Evolutionary conservation across 78 protist genomes (phyloP).

Genomic region (Protostelium mycophagum): DNA sequence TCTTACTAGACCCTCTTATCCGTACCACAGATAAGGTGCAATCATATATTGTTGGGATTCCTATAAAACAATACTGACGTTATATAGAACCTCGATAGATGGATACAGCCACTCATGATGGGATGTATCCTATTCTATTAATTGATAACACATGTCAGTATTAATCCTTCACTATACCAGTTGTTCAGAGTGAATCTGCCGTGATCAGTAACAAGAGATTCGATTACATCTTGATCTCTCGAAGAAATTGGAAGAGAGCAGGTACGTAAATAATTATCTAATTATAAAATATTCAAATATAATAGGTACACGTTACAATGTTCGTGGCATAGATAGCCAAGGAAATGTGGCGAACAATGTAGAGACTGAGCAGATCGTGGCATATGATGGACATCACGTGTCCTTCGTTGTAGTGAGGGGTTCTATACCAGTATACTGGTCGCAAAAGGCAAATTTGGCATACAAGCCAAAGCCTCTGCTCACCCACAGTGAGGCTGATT

Average conservation of each 20-base stretch:
- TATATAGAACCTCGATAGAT: not conserved
- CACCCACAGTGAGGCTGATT: slow-evolving; percentile 5
- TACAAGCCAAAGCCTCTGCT: slow-evolving; percentile 34
- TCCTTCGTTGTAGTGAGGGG: slow-evolving; percentile 57
- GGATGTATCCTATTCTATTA: not conserved
- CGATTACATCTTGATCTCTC: slow-evolving; percentile 36
- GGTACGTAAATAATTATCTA: slow-evolving; percentile 20
- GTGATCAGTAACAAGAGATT: not conserved
- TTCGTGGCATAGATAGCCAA: slow-evolving; percentile 37
- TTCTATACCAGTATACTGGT: slow-evolving; percentile 54
- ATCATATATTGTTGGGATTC: too few species aligned
- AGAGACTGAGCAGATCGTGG: slow-evolving; percentile 56
- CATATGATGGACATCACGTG: not conserved
- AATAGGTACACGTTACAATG: slow-evolving; percentile 58
- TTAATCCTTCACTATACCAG: not conserved
- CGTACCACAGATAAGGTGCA: not conserved
- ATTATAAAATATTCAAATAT: too few species aligned
- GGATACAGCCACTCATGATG: not conserved
- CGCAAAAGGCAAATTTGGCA: slow-evolving; percentile 26
- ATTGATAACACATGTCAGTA: not conserved
- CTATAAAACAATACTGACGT: too few species aligned
- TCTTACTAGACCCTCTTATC: not conserved
- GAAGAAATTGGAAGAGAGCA: slow-evolving; percentile 43
- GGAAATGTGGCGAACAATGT: slow-evolving; percentile 66
- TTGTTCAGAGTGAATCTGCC: not conserved